phyloP scores from a whole-genome alignment of 179 eudicot genomes.

The Drosera spatulata region DNA sequence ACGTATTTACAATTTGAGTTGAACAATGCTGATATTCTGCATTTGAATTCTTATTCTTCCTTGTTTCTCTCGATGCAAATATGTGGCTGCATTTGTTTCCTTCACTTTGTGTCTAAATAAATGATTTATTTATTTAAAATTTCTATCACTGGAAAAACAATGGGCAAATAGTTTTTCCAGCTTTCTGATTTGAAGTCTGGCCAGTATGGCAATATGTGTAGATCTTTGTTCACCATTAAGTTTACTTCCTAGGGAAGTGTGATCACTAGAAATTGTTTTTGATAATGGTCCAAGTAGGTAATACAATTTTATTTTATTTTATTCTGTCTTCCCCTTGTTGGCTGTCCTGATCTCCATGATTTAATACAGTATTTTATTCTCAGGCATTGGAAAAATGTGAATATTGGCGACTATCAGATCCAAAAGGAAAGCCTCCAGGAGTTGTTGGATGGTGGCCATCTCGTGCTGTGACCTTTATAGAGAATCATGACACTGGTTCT shows the following conservation, averaged over 20 bases:
- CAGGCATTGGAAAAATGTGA: conserved; percentile 86
- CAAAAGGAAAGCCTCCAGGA: conserved; percentile 92
- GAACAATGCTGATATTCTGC: background rate
- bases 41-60: background rate
- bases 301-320: background rate
- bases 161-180: no score
- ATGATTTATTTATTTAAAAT: no score
- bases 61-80: background rate
- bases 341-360: background rate
- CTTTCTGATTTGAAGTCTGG: no score
- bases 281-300: no score
- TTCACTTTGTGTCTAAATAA: background rate
- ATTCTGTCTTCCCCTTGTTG: background rate
- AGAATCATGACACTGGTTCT: conserved; percentile 99
- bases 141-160: no score
- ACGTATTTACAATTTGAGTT: conserved; percentile 15
- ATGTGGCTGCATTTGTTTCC: background rate
- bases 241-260: no score
- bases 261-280: no score
- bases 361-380: background rate
- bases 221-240: no score
- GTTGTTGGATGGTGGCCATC: conserved; percentile 99
- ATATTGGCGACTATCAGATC: conserved; percentile 92
- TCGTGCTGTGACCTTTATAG: conserved; percentile 95
- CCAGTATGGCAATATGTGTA: no score